Conservation (phyloP, 208 protist genomes). For the Leishmania tarentolae region DNA sequence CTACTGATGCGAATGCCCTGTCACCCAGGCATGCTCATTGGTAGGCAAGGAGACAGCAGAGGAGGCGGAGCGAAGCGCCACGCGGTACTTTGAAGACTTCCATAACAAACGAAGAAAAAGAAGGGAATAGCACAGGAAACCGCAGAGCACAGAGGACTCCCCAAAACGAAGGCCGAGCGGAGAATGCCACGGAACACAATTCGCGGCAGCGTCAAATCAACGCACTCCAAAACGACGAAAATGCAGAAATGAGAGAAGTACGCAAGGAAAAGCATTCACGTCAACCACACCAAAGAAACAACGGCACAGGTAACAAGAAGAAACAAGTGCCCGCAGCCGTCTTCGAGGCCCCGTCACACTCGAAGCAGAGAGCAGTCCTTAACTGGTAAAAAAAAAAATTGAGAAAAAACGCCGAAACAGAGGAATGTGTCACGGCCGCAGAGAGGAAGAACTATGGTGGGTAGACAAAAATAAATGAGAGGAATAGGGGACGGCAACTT, state of each 20-base stretch:
- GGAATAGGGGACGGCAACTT: neutral
- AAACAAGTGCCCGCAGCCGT: neutral
- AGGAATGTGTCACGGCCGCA: neutral
- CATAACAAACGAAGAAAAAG: conserved; percentile 4
- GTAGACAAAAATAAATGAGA: neutral
- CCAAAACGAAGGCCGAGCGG: neutral
- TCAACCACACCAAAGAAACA: neutral
- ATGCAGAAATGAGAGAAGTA: neutral
- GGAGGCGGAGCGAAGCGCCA: neutral
- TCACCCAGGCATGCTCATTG: neutral
- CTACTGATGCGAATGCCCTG: neutral
- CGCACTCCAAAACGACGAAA: neutral
- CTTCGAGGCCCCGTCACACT: neutral
- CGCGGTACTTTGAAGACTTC: neutral
- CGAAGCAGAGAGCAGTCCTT: neutral
- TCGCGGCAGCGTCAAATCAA: neutral
- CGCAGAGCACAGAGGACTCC: neutral
- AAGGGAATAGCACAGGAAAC: conserved; percentile 14
- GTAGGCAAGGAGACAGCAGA: neutral
- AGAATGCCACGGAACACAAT: neutral
- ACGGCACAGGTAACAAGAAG: neutral
- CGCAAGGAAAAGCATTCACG: neutral
- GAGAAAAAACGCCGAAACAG: neutral
- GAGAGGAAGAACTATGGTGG: neutral
- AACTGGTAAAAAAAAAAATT: neutral